Evolutionary conservation across 768 basidiomycete genomes (phyloP).

Genomic region (Calocybe cyanea): DNA sequence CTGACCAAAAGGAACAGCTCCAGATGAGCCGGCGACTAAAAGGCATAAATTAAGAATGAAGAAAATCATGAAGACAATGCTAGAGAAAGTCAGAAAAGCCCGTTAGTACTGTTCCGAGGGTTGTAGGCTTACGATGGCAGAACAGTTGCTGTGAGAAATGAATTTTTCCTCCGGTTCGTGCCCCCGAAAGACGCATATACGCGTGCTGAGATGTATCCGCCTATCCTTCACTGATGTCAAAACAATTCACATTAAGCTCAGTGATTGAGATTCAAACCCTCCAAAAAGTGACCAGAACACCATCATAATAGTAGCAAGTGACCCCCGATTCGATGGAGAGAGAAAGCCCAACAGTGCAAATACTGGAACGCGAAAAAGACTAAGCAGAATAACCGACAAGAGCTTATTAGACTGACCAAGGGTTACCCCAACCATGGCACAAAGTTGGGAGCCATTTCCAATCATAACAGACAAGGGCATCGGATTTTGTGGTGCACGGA

Average conservation of each 20-base stretch:
- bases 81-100: constrained; percentile 26
- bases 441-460: constrained; percentile 87
- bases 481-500: constrained; percentile 75
- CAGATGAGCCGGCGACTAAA: constrained; percentile 79
- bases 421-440: constrained; percentile 84
- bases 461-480: constrained; percentile 80
- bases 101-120: background rate
- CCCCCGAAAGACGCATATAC: constrained; percentile 81
- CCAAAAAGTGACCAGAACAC: constrained; percentile 94
- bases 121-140: constrained; percentile 69
- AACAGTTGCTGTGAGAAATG: constrained; percentile 83
- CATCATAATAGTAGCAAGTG: constrained; percentile 91
- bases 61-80: constrained; percentile 78
- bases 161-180: constrained; percentile 70
- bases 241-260: background rate
- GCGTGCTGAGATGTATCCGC: constrained; percentile 85
- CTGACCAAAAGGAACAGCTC: constrained; percentile 90
- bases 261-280: constrained; percentile 41
- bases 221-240: constrained; percentile 47
- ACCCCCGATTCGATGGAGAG: constrained; percentile 92
- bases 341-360: constrained; percentile 93
- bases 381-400: constrained; percentile 1
- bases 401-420: constrained; percentile 46
- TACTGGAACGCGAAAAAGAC: constrained; percentile 38
- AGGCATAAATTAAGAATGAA: constrained; percentile 93